Percentiles rank a stretch among this genome's conserved stretches.
These are phyloP conservation scores for Cyclostephanos tholiformis DNA, from an alignment of 108 stramenopile genomes.

Conservation along the genomic window DNA sequence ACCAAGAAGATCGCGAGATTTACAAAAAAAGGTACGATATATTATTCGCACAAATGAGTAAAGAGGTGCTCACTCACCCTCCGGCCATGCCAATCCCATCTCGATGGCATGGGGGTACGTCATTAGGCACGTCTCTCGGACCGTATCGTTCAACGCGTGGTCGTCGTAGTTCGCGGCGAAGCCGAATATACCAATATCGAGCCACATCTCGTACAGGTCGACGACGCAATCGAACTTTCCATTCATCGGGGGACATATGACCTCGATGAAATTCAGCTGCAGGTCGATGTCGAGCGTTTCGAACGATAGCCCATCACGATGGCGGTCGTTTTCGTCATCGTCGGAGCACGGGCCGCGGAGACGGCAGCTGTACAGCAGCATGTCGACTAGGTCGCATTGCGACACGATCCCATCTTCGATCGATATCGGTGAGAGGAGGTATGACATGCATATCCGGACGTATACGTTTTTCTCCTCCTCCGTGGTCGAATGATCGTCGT, in stretches of 20 bases:
- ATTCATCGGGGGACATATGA: background rate
- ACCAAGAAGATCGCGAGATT: too few relatives aligned
- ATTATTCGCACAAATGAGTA: too few relatives aligned
- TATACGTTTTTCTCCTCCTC: background rate
- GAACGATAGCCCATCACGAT: background rate
- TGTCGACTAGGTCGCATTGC: slow-evolving; percentile 19
- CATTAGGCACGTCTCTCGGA: slow-evolving; percentile 20
- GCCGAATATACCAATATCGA: slow-evolving; percentile 21
- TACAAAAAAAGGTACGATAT: too few relatives aligned
- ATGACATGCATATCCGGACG: slow-evolving; percentile 4
- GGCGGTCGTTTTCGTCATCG: background rate
- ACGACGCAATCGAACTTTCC: slow-evolving; percentile 25
- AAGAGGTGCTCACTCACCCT: slow-evolving; percentile 8
- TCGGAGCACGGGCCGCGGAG: slow-evolving; percentile 16
- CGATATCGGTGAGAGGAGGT: slow-evolving; percentile 8
- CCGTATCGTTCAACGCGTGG: background rate
- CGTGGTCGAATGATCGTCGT: too few relatives aligned
- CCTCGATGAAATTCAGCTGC: slow-evolving; percentile 26
- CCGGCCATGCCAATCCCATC: slow-evolving; percentile 21
- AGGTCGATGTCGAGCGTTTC: slow-evolving; percentile 18
- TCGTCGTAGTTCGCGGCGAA: background rate
- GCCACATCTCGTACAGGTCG: slow-evolving; percentile 31
- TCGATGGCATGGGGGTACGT: slow-evolving; percentile 23
- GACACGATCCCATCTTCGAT: slow-evolving; percentile 19
- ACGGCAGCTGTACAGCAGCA: slow-evolving; percentile 12